Base-by-base conservation (phyloP, 2,329 filamentous ascomycete genomes). In the Sporothrix sp. region DNA sequence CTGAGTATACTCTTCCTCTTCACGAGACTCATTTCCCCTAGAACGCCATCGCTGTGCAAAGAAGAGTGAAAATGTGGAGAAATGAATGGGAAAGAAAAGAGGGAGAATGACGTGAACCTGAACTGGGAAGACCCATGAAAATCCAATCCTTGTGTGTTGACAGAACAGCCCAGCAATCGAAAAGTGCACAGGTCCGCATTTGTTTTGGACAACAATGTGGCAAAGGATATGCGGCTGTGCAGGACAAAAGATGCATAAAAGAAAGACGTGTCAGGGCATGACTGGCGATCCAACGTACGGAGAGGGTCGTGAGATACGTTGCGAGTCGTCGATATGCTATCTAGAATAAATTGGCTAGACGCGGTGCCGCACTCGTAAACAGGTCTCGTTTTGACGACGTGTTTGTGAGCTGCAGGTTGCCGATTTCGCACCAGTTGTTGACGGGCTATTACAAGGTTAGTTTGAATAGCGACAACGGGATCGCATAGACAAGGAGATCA, bases 351-450 rank as follows among this genome's bases (percentile, higher is more conserved):
- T 43, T 46, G 30, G 38, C 48, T 9, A 53, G 43, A 10, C 37
- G 47, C 9, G 47, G 52, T 27, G 25, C 38, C 1, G 47, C 42
- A 8, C 21, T 32, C 9, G 44, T 36, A 28, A 55, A 51, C 7
- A 58, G 14, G 28, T 60, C 58, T 23, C 58, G 58, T 54, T 59
- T 63, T 13, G 52, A 56, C 30, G 50, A 54, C n/a, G 53, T 58
- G 33, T 56, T 56, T 36, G 50, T 52, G 37, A 58, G 50, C 47
- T 58, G 51, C 11, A 63, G 53, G 30, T 58, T 67, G 54, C 71
- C 71, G 44, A 71, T 68, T 33, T 82, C 75, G 60, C 82, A 86
- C 82, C 82, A 86, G 59, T 80, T 72, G 56, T 75, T 84, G 50
- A 86, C 71, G 52, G 78, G 76, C 79, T 83, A 49, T 35, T 30